Percentiles rank a stretch among this genome's conserved stretches.
phyloP scores from a whole-genome alignment of 192 early-diverging fungal genomes.

The Coemansia aciculifera region DNA sequence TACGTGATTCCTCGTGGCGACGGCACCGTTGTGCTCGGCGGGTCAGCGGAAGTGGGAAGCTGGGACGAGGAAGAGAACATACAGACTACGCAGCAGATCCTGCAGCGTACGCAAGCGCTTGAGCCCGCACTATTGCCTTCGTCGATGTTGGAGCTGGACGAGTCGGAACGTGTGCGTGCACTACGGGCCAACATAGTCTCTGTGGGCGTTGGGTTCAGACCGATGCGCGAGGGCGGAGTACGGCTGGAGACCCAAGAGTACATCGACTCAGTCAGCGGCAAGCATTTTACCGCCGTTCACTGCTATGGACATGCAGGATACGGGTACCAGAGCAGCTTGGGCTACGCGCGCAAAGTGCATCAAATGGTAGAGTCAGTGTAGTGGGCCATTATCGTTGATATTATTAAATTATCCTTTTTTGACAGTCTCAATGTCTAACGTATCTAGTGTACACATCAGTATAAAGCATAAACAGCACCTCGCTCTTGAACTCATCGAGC shows the following conservation, averaged over 20 bases:
- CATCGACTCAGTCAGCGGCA: slow-evolving; percentile 9
- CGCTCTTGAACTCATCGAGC: slow-evolving; percentile 43
- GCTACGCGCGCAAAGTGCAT: slow-evolving; percentile 21
- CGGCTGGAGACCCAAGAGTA: slow-evolving; percentile 55
- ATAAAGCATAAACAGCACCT: slow-evolving; percentile 54
- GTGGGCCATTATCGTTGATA: neutral
- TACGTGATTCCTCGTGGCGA: slow-evolving; percentile 51
- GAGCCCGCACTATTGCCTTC: slow-evolving; percentile 53
- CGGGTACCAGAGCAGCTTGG: slow-evolving; percentile 53
- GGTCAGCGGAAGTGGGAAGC: slow-evolving; percentile 24
- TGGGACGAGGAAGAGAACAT: slow-evolving; percentile 43
- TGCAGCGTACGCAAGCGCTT: slow-evolving; percentile 24
- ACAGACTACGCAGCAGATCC: slow-evolving; percentile 45
- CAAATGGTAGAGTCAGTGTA: slow-evolving; percentile 1
- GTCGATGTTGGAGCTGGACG: slow-evolving; percentile 11
- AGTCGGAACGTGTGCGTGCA: slow-evolving; percentile 46
- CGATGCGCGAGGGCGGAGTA: slow-evolving; percentile 59
- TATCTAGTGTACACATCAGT: slow-evolving; percentile 45
- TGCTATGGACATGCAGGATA: slow-evolving; percentile 69
- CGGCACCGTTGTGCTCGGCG: slow-evolving; percentile 46
- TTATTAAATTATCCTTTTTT: no score
- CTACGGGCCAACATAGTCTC: slow-evolving; percentile 14
- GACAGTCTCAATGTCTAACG: slow-evolving; percentile 19
- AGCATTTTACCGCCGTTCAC: slow-evolving; percentile 56
- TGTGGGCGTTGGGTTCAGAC: slow-evolving; percentile 59